Conservation (phyloP, 2,329 filamentous ascomycete species). For the Balansia obtecta region DNA sequence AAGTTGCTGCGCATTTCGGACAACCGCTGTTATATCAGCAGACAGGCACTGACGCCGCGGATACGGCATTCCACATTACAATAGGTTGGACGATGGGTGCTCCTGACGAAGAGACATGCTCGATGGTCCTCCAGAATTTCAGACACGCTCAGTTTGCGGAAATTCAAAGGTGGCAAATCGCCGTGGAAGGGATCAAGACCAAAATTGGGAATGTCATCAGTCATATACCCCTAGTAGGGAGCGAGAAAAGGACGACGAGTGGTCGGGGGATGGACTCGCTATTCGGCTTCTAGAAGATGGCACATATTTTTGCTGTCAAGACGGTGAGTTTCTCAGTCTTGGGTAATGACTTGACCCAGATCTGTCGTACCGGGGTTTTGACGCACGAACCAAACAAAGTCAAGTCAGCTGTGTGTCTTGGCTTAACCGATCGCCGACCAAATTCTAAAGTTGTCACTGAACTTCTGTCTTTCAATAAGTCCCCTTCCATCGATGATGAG, state of each 20-base stretch:
- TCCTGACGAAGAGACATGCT: slow-evolving; percentile 29
- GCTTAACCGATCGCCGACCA: no score
- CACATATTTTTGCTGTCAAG: not conserved
- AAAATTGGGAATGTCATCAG: slow-evolving; percentile 64
- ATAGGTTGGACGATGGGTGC: slow-evolving; percentile 67
- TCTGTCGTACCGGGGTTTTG: no score
- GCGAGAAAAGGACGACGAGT: not conserved
- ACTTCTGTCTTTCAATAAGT: no score
- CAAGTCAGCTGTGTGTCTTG: no score
- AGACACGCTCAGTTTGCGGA: slow-evolving; percentile 12
- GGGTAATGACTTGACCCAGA: no score
- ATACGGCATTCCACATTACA: slow-evolving; percentile 66
- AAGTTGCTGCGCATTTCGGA: slow-evolving; percentile 40
- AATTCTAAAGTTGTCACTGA: no score
- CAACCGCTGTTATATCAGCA: slow-evolving; percentile 60
- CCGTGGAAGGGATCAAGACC: slow-evolving; percentile 51
- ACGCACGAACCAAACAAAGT: no score
- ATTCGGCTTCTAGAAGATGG: slow-evolving; percentile 5
- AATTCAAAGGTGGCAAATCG: slow-evolving; percentile 33
- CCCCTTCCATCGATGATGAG: no score
- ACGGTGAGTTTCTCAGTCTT: no score
- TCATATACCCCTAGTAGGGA: slow-evolving; percentile 26
- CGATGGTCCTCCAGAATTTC: slow-evolving; percentile 15
- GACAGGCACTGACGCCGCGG: slow-evolving; percentile 12
- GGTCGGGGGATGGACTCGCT: slow-evolving; percentile 4